Evolutionary conservation across 495 filamentous ascomycete species (phyloP).

Genomic region (Daldinia caldariorum): DNA sequence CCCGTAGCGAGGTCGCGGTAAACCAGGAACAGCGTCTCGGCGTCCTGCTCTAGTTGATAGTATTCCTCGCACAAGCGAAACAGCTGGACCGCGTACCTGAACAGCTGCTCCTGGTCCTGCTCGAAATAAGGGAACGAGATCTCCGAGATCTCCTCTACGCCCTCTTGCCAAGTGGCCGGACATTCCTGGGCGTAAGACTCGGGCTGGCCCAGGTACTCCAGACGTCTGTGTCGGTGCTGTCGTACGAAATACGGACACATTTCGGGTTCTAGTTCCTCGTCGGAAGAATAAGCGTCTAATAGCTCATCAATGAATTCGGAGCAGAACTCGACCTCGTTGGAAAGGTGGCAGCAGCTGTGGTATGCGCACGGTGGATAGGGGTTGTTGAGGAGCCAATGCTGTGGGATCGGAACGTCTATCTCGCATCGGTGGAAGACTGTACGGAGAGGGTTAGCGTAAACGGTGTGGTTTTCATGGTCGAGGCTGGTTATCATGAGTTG

Average conservation of each 20-base stretch:
- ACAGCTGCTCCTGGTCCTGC: background rate
- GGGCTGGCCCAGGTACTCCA: conserved; percentile 36
- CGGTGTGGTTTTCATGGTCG: background rate
- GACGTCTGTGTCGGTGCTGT: conserved; percentile 37
- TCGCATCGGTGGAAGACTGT: conserved; percentile 41
- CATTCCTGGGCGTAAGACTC: background rate
- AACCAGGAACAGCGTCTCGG: conserved; percentile 1
- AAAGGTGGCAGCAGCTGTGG: conserved; percentile 40
- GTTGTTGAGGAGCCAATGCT: background rate
- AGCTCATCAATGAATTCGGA: background rate
- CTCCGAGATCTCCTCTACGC: background rate
- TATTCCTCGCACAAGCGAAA: conserved; percentile 29
- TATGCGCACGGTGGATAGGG: conserved; percentile 18
- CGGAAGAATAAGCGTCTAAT: background rate
- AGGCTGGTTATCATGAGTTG: conserved; percentile 34
- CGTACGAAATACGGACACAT: conserved; percentile 28
- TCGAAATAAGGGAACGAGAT: conserved; percentile 10
- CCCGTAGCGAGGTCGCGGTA: conserved; percentile 4
- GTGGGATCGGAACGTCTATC: background rate
- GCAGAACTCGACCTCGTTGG: conserved; percentile 15
- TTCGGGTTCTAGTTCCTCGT: background rate
- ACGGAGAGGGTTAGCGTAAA: conserved; percentile 37
- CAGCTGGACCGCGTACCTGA: background rate
- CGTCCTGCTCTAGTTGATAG: conserved; percentile 22
- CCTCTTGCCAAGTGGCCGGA: conserved; percentile 34